Conservation (phyloP, 345 rosid species). For the Salix arbutifolia region DNA sequence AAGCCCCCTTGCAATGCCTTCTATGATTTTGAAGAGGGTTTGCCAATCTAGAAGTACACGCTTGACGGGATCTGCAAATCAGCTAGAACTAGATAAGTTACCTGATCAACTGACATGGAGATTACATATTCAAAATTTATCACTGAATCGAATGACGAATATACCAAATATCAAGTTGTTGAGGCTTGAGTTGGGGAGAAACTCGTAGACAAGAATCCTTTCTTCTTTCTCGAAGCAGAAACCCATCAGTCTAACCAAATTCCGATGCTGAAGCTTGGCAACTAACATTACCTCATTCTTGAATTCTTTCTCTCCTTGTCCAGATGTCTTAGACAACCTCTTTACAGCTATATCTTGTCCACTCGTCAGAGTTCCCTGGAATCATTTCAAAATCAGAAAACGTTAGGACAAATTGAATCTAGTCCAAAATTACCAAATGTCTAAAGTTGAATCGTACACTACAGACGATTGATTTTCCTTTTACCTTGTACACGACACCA, state of each 20-base stretch:
- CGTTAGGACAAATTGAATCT: no score
- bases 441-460: no score
- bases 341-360: conserved; percentile 13
- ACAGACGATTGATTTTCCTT: neutral
- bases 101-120: no score
- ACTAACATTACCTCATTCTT: conserved; percentile 71
- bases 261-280: conserved; percentile 77
- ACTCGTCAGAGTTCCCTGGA: conserved; percentile 1
- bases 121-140: no score
- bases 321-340: neutral
- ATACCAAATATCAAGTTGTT: conserved; percentile 38
- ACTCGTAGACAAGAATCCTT: conserved; percentile 43
- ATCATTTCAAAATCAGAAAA: neutral
- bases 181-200: conserved; percentile 42
- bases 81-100: no score
- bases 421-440: no score
- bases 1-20: conserved; percentile 43
- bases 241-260: conserved; percentile 52
- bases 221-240: conserved; percentile 39
- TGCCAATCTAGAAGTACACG: conserved; percentile 21
- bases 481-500: no score
- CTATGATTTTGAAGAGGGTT: conserved; percentile 31
- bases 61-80: conserved; percentile 2
- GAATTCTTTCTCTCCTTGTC: conserved; percentile 46
- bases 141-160: neutral